Conservation (phyloP, 768 basidiomycete species). For the Peribolospora kevripleyi region DNA sequence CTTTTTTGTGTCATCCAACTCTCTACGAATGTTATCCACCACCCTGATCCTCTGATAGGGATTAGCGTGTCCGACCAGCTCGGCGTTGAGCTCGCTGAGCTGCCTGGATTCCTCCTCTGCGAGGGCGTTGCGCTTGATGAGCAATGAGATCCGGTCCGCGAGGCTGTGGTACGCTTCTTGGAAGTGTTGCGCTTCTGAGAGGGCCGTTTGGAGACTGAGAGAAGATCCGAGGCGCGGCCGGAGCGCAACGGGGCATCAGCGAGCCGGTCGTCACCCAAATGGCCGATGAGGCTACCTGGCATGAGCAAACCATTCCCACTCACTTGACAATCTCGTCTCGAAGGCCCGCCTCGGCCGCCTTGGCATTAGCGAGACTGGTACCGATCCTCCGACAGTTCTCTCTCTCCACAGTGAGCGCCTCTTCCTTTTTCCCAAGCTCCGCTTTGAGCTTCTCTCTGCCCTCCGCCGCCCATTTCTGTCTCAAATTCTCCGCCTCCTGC, state of each 20-base stretch:
- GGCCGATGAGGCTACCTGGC: background rate
- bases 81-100: conserved; percentile 60
- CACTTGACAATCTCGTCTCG: conserved; percentile 44
- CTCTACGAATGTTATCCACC: conserved; percentile 55
- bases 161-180: conserved; percentile 46
- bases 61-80: conserved; percentile 62
- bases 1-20: conserved; percentile 57
- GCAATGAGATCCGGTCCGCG: conserved; percentile 35
- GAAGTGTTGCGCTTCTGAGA: conserved; percentile 38
- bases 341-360: conserved; percentile 43
- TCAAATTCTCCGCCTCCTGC: conserved; percentile 15
- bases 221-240: background rate
- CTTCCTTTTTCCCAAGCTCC: conserved; percentile 1
- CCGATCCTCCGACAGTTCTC: conserved; percentile 28
- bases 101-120: conserved; percentile 53
- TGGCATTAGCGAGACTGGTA: conserved; percentile 29
- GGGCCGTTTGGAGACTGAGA: conserved; percentile 27
- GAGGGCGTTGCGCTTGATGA: conserved; percentile 41
- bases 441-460: background rate
- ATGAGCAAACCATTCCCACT: conserved; percentile 14
- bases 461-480: conserved; percentile 2
- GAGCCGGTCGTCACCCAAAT: background rate
- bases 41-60: conserved; percentile 67
- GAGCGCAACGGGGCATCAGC: background rate
- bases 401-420: conserved; percentile 13